Base-by-base conservation (phyloP, 805 yeast genomes). In the Candida adriatica region DNA sequence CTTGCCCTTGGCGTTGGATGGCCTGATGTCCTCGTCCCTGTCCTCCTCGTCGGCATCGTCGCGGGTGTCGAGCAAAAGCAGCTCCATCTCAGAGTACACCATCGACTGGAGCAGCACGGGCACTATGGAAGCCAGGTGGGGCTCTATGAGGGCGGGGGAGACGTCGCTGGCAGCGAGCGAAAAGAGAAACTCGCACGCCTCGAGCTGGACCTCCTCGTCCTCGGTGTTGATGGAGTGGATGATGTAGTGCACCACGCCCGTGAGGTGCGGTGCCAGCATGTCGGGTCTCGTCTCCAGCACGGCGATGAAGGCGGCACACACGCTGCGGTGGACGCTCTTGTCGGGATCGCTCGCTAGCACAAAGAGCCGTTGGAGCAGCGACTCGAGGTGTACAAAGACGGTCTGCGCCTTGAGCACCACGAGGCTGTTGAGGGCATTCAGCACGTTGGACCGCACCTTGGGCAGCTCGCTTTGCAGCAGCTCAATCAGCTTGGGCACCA, bases 101-200 rank as follows among this genome's bases (percentile, higher is more conserved):
- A 92, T 87, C 39, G 80, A 79, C 26, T 71, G 66, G 28, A 92
- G 61, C 18, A 92, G 59, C 1, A 77, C 75, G 1, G 97, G 96
- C n/a, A 90, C 52, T 10, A 92, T 75, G 13, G 60, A 54, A 3
- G 65, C 62, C 26, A 92, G 62, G 42, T 73, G 73, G 2, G 81
- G 78, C 35, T 59, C 58, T 35, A 86, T 65, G 4, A 73, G 52
- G 19, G 68, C 68, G 7, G 84, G 77, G 4, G 76, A 61, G 18
- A 66, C 68, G n/a, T 57, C 41, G 3, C 86, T 79, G 5, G 30
- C 26, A 0, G 88, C 73, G 33, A 90, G 65, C 2, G 83, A 75
- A 26, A 90, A 68, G 37, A 92, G 61, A 46, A 92, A 87, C 59
- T 92, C 97, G 55, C 96, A 86, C 3, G 95, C 96, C 53, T 88